phyloP scores from a whole-genome alignment of 2,329 filamentous ascomycete species.

The Chaetomiaceae sp. region DNA sequence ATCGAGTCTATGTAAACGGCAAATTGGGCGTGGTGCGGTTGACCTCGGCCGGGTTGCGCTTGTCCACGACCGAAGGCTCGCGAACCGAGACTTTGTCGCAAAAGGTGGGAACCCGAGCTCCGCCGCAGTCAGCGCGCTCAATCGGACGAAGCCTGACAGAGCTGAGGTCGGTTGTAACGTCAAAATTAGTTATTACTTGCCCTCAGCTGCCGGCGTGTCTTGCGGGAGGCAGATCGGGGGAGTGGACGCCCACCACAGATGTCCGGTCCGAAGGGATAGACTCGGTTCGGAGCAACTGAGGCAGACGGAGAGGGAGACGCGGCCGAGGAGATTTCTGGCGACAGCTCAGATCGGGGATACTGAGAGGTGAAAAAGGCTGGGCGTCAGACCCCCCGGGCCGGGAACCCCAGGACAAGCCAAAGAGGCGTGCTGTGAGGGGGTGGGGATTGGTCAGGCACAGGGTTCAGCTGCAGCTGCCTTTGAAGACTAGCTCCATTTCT shows the following conservation, averaged over 20 bases:
- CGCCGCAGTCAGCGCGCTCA: not conserved
- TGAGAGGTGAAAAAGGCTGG: slow-evolving; percentile 7
- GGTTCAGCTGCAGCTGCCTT: slow-evolving; percentile 11
- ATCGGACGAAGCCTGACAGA: not conserved
- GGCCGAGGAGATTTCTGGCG: not conserved
- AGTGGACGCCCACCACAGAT: not conserved
- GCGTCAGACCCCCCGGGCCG: slow-evolving; percentile 5
- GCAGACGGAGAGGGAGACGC: not conserved
- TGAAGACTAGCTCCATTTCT: slow-evolving; percentile 2
- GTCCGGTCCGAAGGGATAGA: not conserved
- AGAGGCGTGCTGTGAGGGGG: too few relatives aligned
- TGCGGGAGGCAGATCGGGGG: too few relatives aligned
- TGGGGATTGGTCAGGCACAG: slow-evolving; percentile 6
- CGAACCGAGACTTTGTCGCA: not conserved
- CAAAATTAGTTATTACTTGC: too few relatives aligned
- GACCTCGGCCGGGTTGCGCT: not conserved
- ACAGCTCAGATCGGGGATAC: not conserved
- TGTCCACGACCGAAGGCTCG: not conserved
- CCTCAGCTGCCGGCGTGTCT: not conserved
- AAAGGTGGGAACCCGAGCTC: not conserved
- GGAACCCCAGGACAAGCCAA: not conserved
- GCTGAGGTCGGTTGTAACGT: too few relatives aligned
- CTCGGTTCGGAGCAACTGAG: not conserved
- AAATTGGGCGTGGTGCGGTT: not conserved
- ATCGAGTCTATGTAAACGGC: not conserved